A percentile compares a stretch with the other conserved stretches of the same genome.
Conservation (phyloP, 2,329 filamentous ascomycete genomes). For the Zalaria obscura region DNA sequence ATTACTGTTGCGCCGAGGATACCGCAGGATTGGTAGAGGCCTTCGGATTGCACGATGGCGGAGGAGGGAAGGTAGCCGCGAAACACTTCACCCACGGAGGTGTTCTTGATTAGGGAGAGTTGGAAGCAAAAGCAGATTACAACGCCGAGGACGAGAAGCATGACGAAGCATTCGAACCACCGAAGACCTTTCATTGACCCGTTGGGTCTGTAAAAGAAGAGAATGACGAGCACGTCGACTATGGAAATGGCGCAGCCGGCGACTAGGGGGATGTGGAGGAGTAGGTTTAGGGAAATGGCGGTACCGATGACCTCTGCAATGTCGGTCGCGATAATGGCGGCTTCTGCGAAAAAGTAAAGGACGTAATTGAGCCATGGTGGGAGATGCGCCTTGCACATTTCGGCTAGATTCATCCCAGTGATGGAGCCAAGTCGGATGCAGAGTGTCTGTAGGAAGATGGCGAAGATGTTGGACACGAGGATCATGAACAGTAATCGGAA, state of each 20-base stretch:
- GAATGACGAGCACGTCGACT: slow-evolving; percentile 51
- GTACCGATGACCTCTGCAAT: slow-evolving; percentile 55
- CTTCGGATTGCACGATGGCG: slow-evolving; percentile 42
- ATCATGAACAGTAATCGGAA: slow-evolving; percentile 56
- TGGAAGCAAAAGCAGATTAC: slow-evolving; percentile 59
- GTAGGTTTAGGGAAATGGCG: slow-evolving; percentile 53
- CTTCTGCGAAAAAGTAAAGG: slow-evolving; percentile 41
- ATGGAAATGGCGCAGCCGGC: slow-evolving; percentile 57
- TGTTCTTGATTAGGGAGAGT: slow-evolving; percentile 45
- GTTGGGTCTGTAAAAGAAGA: slow-evolving; percentile 50
- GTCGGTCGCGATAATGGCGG: slow-evolving; percentile 44
- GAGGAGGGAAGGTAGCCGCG: slow-evolving; percentile 49
- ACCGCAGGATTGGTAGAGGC: slow-evolving; percentile 56
- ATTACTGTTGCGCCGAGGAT: slow-evolving; percentile 66
- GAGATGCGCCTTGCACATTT: slow-evolving; percentile 34
- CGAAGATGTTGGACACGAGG: slow-evolving; percentile 54
- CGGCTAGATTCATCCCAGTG: slow-evolving; percentile 34
- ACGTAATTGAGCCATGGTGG: slow-evolving; percentile 40
- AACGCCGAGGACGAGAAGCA: slow-evolving; percentile 50
- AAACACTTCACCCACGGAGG: slow-evolving; percentile 45
- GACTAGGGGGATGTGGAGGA: slow-evolving; percentile 50
- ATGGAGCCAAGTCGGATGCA: slow-evolving; percentile 44
- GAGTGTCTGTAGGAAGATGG: slow-evolving; percentile 55
- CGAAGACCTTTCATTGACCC: slow-evolving; percentile 44
- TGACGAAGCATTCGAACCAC: slow-evolving; percentile 51